Evolutionary conservation across 371 early-diverging fungal species (phyloP), one percentile per base, ranked within the genome.

Genomic region (Mortierella sp.): DNA sequence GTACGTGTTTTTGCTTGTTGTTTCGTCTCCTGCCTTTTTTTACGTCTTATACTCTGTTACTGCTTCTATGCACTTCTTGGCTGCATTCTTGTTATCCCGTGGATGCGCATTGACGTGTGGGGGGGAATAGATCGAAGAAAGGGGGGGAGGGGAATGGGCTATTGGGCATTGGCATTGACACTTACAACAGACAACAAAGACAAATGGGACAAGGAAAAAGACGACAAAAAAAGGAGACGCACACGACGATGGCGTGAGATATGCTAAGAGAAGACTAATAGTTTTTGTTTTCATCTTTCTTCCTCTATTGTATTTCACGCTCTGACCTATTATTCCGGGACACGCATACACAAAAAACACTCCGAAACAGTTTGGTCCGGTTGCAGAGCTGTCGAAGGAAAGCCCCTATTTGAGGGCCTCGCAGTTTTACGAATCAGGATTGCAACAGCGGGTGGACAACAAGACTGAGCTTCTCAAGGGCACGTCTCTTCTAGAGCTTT

Each of bases 401-500:
- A 75, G 78, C 38, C 94, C 93, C 32, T 93, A 88, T 74, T 75
- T 93, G 48, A 81, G 41, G 10, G 76, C 81, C 0, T 79, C 88
- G 8, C 87, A 89, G 32, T 92, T 94, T 72, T 74, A 89, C 55
- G 88, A 90, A 29, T 88, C 93, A 1, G 89, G 87, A 43, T 55
- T 89, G 11, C 79, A 83, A 38, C 92, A 93, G 70, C 87, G 90
- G 44, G 81, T 88, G 1, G 95, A 95, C 80, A 85, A 89, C 48
- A 95, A 94, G 83, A 93, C 91, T 1, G 92, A 93, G 76, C 74
- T 95, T 38, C 80, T 94, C 44, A 92, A 93, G 82, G 94, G 94
- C 84, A 88, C 97, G 29, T 95, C 97, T 0, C 80, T 96, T 55
- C 90, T 97, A 18, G 97, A 98, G 87, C 88, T 97, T 6, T 92